These are phyloP conservation scores for Leptodontidium sp. DNA, from an alignment of 2,329 filamentous ascomycete species.

Conservation along the genomic window DNA sequence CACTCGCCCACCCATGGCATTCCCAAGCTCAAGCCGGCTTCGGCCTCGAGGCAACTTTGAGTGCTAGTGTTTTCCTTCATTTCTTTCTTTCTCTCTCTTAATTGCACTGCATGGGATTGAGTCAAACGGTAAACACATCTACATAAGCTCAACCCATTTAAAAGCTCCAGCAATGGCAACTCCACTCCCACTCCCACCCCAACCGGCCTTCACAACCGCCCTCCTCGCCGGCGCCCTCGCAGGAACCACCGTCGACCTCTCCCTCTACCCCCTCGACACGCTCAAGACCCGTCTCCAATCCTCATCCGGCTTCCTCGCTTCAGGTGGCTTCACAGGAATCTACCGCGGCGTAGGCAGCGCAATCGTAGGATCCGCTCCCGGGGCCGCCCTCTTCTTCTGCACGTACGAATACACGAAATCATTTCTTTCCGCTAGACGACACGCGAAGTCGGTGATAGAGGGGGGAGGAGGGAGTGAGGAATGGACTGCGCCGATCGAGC, in stretches of 20 bases:
- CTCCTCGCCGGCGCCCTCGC: slow-evolving; percentile 86
- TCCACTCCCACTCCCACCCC: neutral
- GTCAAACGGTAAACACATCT: neutral
- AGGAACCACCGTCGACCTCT: slow-evolving; percentile 95
- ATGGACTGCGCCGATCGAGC: slow-evolving; percentile 55
- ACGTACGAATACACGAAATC: slow-evolving; percentile 84
- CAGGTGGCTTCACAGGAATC: slow-evolving; percentile 88
- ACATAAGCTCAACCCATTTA: neutral
- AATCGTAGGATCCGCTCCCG: slow-evolving; percentile 89
- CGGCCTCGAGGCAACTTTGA: slow-evolving; percentile 30
- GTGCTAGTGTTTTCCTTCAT: neutral
- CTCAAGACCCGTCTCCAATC: slow-evolving; percentile 98
- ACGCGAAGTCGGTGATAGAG: slow-evolving; percentile 37
- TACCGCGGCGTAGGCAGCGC: slow-evolving; percentile 93
- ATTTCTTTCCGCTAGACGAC: slow-evolving; percentile 51
- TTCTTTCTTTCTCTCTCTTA: slow-evolving; percentile 9
- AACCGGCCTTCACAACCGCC: slow-evolving; percentile 61
- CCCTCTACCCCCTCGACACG: slow-evolving; percentile 97
- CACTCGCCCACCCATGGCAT: slow-evolving; percentile 32
- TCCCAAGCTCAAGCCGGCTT: slow-evolving; percentile 33
- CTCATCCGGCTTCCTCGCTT: slow-evolving; percentile 76
- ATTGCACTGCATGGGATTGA: neutral
- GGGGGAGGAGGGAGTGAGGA: slow-evolving; percentile 33
- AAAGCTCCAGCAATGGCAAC: slow-evolving; percentile 21
- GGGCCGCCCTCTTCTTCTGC: slow-evolving; percentile 96